These are phyloP conservation scores for Podaxis pistillaris DNA, from an alignment of 768 basidiomycete genomes.

Conservation along the genomic window DNA sequence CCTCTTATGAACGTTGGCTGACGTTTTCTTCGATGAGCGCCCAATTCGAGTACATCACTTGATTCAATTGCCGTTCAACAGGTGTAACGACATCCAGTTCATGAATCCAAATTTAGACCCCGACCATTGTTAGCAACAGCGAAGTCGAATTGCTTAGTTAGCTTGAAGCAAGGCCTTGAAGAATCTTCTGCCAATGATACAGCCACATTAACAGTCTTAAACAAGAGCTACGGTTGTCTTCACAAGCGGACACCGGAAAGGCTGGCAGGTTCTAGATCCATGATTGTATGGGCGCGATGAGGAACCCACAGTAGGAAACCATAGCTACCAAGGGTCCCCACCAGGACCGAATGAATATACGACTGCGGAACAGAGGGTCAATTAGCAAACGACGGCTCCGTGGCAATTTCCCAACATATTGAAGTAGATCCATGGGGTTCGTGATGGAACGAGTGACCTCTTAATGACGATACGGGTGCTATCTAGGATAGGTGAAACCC, in stretches of 20 bases:
- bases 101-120: conserved; percentile 2
- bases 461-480: not conserved
- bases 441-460: not conserved
- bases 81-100: not conserved
- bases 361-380: not conserved
- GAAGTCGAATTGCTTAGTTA: too few relatives aligned
- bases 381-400: conserved; percentile 1
- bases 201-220: not conserved
- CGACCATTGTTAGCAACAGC: not conserved
- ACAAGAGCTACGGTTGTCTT: not conserved
- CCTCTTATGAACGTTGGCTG: not conserved
- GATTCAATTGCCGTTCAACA: not conserved
- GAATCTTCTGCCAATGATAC: not conserved
- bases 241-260: not conserved
- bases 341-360: conserved; percentile 6
- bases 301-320: not conserved
- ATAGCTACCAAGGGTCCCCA: not conserved
- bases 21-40: not conserved
- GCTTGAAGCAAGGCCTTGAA: not conserved
- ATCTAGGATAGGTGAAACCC: conserved; percentile 2
- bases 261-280: not conserved
- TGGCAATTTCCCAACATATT: not conserved
- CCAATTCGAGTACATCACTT: too few relatives aligned
- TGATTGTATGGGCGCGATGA: not conserved
- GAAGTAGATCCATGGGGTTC: not conserved